These are phyloP conservation scores for Trifolium fragiferum DNA, from an alignment of 306 rosid genomes.

Conservation along the genomic window DNA sequence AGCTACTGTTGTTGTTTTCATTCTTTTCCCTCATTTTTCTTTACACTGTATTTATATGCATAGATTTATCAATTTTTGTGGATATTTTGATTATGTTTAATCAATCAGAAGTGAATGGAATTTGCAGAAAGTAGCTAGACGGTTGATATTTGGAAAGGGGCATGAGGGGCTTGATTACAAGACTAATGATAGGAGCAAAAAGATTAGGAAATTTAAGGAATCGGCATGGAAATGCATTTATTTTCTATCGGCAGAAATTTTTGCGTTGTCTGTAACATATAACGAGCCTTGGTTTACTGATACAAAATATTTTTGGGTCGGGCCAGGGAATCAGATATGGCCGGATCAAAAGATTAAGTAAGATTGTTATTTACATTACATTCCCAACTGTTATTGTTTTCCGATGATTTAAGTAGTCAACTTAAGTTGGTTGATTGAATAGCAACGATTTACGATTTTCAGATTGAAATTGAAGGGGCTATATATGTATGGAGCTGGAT, in stretches of 20 bases:
- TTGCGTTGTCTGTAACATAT: slow-evolving; percentile 74
- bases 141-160: slow-evolving; percentile 73
- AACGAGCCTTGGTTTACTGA: slow-evolving; percentile 86
- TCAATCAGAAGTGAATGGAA: slow-evolving; percentile 43
- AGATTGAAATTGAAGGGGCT: slow-evolving; percentile 90
- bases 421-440: slow-evolving; percentile 26
- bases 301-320: slow-evolving; percentile 80
- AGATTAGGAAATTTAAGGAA: slow-evolving; percentile 85
- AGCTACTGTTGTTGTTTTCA: too few relatives aligned
- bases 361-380: slow-evolving; percentile 38
- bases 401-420: slow-evolving; percentile 10
- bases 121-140: slow-evolving; percentile 71
- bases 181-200: slow-evolving; percentile 61
- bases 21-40: not conserved
- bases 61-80: not conserved
- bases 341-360: slow-evolving; percentile 93
- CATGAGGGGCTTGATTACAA: slow-evolving; percentile 51
- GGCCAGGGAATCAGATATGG: slow-evolving; percentile 93
- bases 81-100: slow-evolving; percentile 29
- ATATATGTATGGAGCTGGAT: slow-evolving; percentile 93
- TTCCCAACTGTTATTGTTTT: slow-evolving; percentile 23
- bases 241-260: slow-evolving; percentile 82
- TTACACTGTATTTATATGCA: not conserved
- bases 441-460: slow-evolving; percentile 46
- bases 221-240: slow-evolving; percentile 96